These are phyloP conservation scores for Selenicereus undatus DNA, from an alignment of 148 eudicot genomes.

Conservation along the genomic window DNA sequence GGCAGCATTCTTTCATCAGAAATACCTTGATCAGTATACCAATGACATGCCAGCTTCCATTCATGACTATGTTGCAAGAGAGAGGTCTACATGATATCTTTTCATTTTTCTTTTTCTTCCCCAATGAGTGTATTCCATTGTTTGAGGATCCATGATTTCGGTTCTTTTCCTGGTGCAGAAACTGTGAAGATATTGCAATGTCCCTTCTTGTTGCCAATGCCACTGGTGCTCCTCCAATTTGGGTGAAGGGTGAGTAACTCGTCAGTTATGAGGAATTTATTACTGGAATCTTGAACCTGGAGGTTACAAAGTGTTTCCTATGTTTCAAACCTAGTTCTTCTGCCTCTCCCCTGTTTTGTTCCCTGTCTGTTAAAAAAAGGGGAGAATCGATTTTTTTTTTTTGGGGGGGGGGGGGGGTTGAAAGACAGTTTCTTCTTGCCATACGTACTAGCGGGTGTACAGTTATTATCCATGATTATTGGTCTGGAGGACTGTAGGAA, in stretches of 20 bases:
- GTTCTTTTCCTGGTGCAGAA: slow-evolving; percentile 32
- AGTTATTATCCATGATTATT: too few species aligned
- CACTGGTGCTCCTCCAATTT: slow-evolving; percentile 61
- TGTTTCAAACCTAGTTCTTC: not conserved
- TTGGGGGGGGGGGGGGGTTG: too few species aligned
- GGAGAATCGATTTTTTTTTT: too few species aligned
- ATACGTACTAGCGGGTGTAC: too few species aligned
- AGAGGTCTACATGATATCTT: slow-evolving; percentile 36
- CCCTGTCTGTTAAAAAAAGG: too few species aligned
- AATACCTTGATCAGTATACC: slow-evolving; percentile 63
- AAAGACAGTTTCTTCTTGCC: too few species aligned
- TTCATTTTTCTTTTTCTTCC: not conserved
- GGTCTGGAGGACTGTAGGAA: too few species aligned
- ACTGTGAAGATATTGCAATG: slow-evolving; percentile 84
- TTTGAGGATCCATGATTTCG: not conserved
- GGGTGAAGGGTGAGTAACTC: slow-evolving; percentile 60
- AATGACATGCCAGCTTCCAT: slow-evolving; percentile 54
- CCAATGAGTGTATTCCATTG: not conserved
- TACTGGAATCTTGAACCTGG: not conserved
- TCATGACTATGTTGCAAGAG: slow-evolving; percentile 52
- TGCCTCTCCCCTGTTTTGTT: not conserved
- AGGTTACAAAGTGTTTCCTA: not conserved
- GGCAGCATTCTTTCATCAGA: slow-evolving; percentile 67
- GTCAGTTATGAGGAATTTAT: not conserved
- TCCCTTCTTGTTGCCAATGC: slow-evolving; percentile 72